Percentiles rank a stretch among this genome's conserved stretches.
Conservation (phyloP, 2,329 filamentous ascomycete genomes). For the Uncinocarpus reesii region DNA sequence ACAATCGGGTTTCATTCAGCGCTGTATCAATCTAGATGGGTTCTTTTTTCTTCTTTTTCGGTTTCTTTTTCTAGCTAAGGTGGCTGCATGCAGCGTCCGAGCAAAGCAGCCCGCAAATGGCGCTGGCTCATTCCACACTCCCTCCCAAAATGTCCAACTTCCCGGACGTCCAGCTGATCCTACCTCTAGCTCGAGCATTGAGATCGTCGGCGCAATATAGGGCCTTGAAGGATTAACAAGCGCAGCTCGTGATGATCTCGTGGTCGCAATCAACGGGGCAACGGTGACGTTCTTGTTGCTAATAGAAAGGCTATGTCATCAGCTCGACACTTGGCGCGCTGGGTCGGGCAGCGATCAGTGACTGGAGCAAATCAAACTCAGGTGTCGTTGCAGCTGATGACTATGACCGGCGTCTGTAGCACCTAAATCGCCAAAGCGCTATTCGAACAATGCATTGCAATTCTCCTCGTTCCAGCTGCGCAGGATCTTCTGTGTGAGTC, state of each 20-base stretch:
- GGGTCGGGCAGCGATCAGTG: background rate
- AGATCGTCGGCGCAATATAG: background rate
- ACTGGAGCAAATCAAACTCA: slow-evolving; percentile 3
- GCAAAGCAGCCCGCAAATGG: slow-evolving; percentile 1
- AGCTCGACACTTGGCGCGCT: background rate
- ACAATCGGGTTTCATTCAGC: too few relatives aligned
- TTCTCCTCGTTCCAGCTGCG: background rate
- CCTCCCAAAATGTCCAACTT: background rate
- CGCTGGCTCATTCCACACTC: background rate
- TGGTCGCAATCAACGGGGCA: background rate
- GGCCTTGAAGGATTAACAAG: background rate
- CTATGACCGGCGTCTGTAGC: background rate
- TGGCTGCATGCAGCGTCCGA: background rate
- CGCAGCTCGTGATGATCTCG: background rate
- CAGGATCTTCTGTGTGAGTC: slow-evolving; percentile 10
- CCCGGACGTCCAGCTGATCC: background rate
- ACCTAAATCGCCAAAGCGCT: background rate
- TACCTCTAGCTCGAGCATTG: background rate
- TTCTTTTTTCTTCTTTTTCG: background rate
- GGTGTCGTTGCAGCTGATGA: background rate
- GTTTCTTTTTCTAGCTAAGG: background rate
- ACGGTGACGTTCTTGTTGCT: background rate
- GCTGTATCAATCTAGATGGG: slow-evolving; percentile 5
- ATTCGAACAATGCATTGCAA: background rate
- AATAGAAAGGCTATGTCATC: background rate